Conservation (phyloP, 768 basidiomycete species). For the Botryobasidium botryosum region DNA sequence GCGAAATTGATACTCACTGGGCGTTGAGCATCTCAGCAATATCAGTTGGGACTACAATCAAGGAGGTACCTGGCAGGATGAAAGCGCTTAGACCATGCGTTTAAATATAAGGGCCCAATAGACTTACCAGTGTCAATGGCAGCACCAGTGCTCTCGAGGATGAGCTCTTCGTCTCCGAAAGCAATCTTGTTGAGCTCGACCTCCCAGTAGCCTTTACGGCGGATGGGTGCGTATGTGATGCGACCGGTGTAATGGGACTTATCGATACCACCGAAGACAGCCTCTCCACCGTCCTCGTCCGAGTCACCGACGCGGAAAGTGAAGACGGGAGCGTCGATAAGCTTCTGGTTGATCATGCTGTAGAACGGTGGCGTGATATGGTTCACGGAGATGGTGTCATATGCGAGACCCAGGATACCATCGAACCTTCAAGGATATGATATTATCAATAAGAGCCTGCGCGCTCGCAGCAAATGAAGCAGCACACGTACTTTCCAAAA, state of each 20-base stretch:
- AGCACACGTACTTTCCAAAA: constrained; percentile 62
- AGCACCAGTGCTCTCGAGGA: constrained; percentile 86
- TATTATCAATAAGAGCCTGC: not conserved
- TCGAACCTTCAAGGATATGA: constrained; percentile 48
- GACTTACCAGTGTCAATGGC: constrained; percentile 70
- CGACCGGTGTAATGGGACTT: constrained; percentile 55
- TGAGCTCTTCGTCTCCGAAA: constrained; percentile 76
- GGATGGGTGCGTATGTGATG: constrained; percentile 74
- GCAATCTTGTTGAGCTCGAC: constrained; percentile 77
- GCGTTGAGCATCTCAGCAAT: constrained; percentile 96
- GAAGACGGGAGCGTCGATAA: constrained; percentile 78
- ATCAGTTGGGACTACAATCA: constrained; percentile 86
- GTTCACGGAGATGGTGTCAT: constrained; percentile 92
- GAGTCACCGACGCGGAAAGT: constrained; percentile 84
- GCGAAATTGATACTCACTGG: constrained; percentile 23
- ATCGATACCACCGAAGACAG: constrained; percentile 85
- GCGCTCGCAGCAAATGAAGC: not conserved
- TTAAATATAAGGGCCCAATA: not conserved
- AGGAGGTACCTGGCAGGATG: constrained; percentile 51
- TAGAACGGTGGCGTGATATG: constrained; percentile 88
- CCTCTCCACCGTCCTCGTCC: constrained; percentile 80
- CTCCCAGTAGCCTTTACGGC: constrained; percentile 96
- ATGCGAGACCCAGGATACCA: constrained; percentile 85
- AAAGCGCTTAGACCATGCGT: not conserved
- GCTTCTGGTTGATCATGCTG: constrained; percentile 65